Conservation (phyloP, 2,329 filamentous ascomycete species). For the Cercospora sp. region DNA sequence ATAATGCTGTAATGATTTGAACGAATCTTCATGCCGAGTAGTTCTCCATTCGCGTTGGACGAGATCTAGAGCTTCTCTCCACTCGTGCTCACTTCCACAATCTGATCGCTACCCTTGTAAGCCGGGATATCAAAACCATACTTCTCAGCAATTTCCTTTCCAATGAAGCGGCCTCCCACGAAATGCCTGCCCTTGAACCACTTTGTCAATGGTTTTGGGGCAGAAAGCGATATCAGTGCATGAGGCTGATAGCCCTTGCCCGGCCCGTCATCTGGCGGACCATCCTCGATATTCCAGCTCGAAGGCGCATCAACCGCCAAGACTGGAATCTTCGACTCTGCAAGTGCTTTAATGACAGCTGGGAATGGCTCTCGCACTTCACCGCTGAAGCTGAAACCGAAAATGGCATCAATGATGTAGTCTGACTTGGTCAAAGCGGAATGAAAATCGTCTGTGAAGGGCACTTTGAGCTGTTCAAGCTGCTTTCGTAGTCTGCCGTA, state of each 20-base stretch:
- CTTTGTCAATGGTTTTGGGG: conserved; percentile 85
- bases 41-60: not conserved
- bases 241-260: conserved; percentile 79
- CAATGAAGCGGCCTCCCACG: conserved; percentile 85
- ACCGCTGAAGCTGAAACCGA: conserved; percentile 90
- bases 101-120: conserved; percentile 84
- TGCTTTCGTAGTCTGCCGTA: conserved; percentile 87
- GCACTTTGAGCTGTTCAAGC: conserved; percentile 76
- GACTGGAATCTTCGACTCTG: conserved; percentile 71
- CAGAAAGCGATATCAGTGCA: conserved; percentile 82
- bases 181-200: conserved; percentile 88
- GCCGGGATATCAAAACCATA: conserved; percentile 80
- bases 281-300: conserved; percentile 88
- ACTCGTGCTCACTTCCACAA: conserved; percentile 67
- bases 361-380: conserved; percentile 92
- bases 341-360: conserved; percentile 73
- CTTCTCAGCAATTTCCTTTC: conserved; percentile 74
- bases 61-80: conserved; percentile 42
- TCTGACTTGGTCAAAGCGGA: conserved; percentile 67
- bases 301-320: conserved; percentile 90
- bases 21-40: not conserved
- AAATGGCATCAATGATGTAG: conserved; percentile 88
- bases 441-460: conserved; percentile 79
- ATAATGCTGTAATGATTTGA: not conserved
- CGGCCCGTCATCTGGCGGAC: conserved; percentile 73